These are phyloP conservation scores for Capronia coronata DNA, from an alignment of 2,329 filamentous ascomycete species.

Conservation along the genomic window DNA sequence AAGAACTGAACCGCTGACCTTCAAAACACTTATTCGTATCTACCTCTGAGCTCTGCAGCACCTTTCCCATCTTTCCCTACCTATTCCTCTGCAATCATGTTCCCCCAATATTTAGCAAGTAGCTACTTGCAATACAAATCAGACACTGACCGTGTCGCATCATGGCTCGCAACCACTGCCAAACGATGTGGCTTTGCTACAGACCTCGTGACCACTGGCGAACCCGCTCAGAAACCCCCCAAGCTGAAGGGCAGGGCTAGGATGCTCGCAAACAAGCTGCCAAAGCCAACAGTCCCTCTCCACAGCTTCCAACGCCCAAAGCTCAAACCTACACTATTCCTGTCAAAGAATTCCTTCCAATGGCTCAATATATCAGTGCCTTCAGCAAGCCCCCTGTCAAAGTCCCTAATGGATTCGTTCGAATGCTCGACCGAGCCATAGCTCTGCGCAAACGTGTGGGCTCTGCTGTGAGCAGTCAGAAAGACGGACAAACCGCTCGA, in stretches of 20 bases:
- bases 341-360: background rate
- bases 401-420: background rate
- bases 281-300: background rate
- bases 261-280: slow-evolving; percentile 8
- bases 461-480: background rate
- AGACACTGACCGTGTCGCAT: slow-evolving; percentile 29
- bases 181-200: slow-evolving; percentile 25
- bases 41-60: too few species aligned
- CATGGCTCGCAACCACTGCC: slow-evolving; percentile 31
- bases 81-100: background rate
- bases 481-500: slow-evolving; percentile 1
- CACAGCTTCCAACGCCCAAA: background rate
- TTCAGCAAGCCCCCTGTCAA: slow-evolving; percentile 8
- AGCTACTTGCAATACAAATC: slow-evolving; percentile 30
- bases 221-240: background rate
- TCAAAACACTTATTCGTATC: too few species aligned
- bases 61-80: too few species aligned
- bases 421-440: background rate
- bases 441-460: background rate
- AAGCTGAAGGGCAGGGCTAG: slow-evolving; percentile 16
- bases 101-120: slow-evolving; percentile 23
- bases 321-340: background rate
- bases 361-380: slow-evolving; percentile 28
- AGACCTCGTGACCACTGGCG: background rate
- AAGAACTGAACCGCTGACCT: too few species aligned